phyloP scores from a whole-genome alignment of 2,329 filamentous ascomycete species.

The Byssochlamys sp. region DNA sequence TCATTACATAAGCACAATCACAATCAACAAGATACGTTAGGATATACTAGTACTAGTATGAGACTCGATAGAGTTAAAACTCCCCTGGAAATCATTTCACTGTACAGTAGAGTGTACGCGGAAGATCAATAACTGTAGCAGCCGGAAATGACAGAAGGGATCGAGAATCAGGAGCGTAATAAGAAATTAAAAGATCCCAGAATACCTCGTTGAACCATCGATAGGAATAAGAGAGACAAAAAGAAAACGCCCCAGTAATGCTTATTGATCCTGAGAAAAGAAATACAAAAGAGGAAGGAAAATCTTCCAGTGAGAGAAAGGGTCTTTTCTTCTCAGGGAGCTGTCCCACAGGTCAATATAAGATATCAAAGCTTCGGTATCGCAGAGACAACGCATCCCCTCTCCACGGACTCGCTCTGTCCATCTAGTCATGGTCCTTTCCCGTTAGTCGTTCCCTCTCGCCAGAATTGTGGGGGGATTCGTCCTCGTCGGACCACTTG shows the following conservation, averaged over 20 bases:
- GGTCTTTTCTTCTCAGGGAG: not conserved
- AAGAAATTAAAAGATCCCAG: not conserved
- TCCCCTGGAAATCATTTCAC: not conserved
- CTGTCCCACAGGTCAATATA: not conserved
- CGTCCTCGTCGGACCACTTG: conserved; percentile 66
- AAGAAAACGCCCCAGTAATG: conserved; percentile 16
- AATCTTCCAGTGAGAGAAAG: not conserved
- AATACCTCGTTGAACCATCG: not conserved
- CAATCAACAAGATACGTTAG: not conserved
- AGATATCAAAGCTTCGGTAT: not conserved
- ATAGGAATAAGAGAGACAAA: conserved; percentile 3
- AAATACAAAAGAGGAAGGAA: conserved; percentile 1
- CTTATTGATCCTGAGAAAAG: conserved; percentile 8
- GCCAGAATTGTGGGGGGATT: conserved; percentile 42
- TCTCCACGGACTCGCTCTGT: not conserved
- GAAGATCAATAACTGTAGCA: not conserved
- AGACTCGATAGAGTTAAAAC: not conserved
- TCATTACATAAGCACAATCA: not conserved
- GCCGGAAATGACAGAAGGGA: not conserved
- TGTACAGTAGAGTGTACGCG: not conserved
- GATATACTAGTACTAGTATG: not conserved
- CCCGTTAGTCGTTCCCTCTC: conserved; percentile 43
- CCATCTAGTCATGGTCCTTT: conserved; percentile 20
- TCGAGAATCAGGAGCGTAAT: not conserved
- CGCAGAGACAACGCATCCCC: not conserved